These are phyloP conservation scores for Pythium phragmiticola DNA, from an alignment of 352 stramenopile species.

Conservation along the genomic window DNA sequence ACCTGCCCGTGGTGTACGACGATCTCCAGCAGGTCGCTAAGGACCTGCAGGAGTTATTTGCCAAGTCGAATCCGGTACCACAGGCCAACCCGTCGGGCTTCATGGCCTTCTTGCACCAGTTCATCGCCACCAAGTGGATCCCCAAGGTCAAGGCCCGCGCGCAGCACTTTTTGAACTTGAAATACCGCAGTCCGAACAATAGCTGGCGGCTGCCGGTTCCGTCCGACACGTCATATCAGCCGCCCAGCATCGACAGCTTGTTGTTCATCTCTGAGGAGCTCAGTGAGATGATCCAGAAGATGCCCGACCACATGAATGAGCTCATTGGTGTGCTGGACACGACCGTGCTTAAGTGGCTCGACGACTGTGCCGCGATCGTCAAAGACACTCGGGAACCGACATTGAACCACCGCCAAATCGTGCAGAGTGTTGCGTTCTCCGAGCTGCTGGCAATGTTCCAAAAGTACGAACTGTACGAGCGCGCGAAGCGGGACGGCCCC, in stretches of 20 bases:
- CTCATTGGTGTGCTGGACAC: conserved; percentile 62
- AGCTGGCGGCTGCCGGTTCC: conserved; percentile 53
- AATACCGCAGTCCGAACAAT: conserved; percentile 45
- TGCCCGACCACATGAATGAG: conserved; percentile 60
- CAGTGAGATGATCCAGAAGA: conserved; percentile 68
- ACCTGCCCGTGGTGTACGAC: conserved; percentile 71
- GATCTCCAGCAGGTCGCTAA: conserved; percentile 63
- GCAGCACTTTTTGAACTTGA: conserved; percentile 59
- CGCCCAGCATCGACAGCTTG: conserved; percentile 72
- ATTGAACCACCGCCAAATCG: conserved; percentile 61
- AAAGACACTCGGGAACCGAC: conserved; percentile 78
- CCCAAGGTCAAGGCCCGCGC: conserved; percentile 71
- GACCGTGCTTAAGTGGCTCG: conserved; percentile 65
- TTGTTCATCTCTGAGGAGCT: conserved; percentile 67
- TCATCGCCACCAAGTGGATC: conserved; percentile 74
- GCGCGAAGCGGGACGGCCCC: conserved; percentile 48
- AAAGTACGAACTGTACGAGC: conserved; percentile 64
- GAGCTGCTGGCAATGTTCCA: conserved; percentile 65
- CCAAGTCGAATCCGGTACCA: background rate
- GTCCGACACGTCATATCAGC: conserved; percentile 74
- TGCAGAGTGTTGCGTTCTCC: conserved; percentile 56
- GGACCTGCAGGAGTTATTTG: conserved; percentile 55
- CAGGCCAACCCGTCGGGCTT: conserved; percentile 37
- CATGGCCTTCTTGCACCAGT: conserved; percentile 56
- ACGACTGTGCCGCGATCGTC: conserved; percentile 67